These are phyloP conservation scores for Aspergillus sclerotiicarbonarius DNA, from an alignment of 495 filamentous ascomycete species.

Conservation along the genomic window DNA sequence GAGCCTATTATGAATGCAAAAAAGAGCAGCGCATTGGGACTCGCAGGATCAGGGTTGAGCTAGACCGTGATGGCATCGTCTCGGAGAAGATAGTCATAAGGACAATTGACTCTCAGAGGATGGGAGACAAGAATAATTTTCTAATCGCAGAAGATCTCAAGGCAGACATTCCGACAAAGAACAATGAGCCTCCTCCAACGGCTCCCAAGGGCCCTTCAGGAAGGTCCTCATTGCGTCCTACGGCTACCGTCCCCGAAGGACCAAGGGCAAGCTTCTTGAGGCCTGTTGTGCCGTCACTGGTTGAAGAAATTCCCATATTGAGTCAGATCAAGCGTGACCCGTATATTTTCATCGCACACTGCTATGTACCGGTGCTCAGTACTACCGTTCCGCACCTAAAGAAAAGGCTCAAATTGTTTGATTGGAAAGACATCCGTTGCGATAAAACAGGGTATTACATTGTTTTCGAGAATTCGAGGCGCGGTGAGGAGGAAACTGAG, in stretches of 20 bases:
- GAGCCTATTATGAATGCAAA: constrained; percentile 61
- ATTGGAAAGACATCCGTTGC: constrained; percentile 71
- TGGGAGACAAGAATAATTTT: constrained; percentile 40
- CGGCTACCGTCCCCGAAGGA: constrained; percentile 43
- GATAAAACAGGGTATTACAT: constrained; percentile 90
- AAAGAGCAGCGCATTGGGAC: constrained; percentile 70
- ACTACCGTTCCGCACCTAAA: constrained; percentile 82
- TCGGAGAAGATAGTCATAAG: constrained; percentile 71
- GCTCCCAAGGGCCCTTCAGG: constrained; percentile 86
- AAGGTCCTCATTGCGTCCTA: constrained; percentile 46
- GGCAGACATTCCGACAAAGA: constrained; percentile 31
- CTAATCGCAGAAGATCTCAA: constrained; percentile 24
- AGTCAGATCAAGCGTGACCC: constrained; percentile 73
- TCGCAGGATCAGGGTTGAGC: constrained; percentile 71
- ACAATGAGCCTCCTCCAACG: constrained; percentile 68
- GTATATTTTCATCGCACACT: constrained; percentile 87
- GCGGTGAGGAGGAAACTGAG: constrained; percentile 75
- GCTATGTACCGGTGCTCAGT: constrained; percentile 82
- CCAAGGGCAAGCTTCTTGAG: constrained; percentile 43
- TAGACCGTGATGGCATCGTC: constrained; percentile 81
- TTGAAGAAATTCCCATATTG: constrained; percentile 61
- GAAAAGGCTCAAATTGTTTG: constrained; percentile 76
- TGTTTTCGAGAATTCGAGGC: constrained; percentile 71
- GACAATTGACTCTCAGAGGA: constrained; percentile 62
- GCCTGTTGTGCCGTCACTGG: constrained; percentile 45